A percentile compares a stretch with the other conserved stretches of the same genome.
Conservation (phyloP, 2,329 filamentous ascomycete genomes). For the Ilyonectria destructans region DNA sequence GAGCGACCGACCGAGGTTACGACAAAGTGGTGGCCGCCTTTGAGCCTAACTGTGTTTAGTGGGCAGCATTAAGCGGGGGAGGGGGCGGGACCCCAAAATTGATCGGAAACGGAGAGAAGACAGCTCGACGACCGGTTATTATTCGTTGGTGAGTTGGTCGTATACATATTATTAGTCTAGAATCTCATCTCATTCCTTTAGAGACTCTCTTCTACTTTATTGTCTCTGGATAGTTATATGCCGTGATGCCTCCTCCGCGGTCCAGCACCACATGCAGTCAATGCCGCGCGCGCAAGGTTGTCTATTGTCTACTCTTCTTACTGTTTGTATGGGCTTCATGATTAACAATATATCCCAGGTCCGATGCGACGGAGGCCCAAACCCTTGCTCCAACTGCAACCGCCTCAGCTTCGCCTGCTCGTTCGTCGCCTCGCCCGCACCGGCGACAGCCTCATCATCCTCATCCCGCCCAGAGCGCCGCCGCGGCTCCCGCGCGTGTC, state of each 20-base stretch:
- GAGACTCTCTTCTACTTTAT: neutral
- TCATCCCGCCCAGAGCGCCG: slow-evolving; percentile 55
- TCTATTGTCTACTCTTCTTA: neutral
- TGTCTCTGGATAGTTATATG: no score
- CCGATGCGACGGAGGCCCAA: slow-evolving; percentile 63
- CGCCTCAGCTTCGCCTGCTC: slow-evolving; percentile 66
- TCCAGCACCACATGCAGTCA: slow-evolving; percentile 22
- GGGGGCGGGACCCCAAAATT: no score
- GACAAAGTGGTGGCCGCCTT: no score
- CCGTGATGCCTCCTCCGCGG: slow-evolving; percentile 19
- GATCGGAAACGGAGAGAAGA: no score
- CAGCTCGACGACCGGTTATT: no score
- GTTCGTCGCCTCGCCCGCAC: slow-evolving; percentile 47
- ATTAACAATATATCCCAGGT: slow-evolving; percentile 54
- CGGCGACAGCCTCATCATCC: slow-evolving; percentile 41
- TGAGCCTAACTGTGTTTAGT: no score
- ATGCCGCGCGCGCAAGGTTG: slow-evolving; percentile 20
- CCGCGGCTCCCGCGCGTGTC: slow-evolving; percentile 64
- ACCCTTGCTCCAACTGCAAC: slow-evolving; percentile 65
- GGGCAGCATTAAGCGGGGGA: no score
- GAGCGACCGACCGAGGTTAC: no score
- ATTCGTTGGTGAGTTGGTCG: no score
- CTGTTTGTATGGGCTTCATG: no score
- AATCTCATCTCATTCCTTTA: no score
- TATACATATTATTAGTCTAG: no score